These are phyloP conservation scores for Bonnemaisonia californica DNA, from an alignment of 31 red algal genomes.

Conservation along the genomic window DNA sequence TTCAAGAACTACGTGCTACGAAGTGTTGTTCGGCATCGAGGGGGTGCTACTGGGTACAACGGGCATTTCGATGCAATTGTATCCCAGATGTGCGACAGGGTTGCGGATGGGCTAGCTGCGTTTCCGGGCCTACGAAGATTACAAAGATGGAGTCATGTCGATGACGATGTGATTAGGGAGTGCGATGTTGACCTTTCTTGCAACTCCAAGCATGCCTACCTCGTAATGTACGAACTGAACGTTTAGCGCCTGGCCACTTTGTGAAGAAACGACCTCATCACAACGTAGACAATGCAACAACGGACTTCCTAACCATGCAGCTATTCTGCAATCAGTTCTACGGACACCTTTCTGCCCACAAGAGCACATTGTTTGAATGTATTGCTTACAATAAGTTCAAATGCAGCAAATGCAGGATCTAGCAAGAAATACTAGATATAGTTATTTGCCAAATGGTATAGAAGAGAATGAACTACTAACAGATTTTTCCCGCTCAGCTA, in stretches of 20 bases:
- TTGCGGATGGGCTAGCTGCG: conserved; percentile 19
- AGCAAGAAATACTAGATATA: no score
- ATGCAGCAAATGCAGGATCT: no score
- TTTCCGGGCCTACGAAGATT: not conserved
- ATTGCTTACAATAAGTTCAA: no score
- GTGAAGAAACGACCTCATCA: no score
- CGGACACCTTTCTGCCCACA: no score
- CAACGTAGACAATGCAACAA: no score
- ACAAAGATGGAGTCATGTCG: conserved; percentile 51
- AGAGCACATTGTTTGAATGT: no score
- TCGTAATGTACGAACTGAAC: conserved; percentile 44
- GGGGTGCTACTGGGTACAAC: conserved; percentile 22
- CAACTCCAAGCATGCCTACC: conserved; percentile 30
- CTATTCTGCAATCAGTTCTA: no score
- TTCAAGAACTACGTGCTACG: conserved; percentile 18
- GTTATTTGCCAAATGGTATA: no score
- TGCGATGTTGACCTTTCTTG: conserved; percentile 16
- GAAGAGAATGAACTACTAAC: not conserved
- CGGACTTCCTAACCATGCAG: no score
- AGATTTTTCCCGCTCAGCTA: conserved; percentile 46
- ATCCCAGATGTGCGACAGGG: not conserved
- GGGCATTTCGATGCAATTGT: conserved; percentile 54
- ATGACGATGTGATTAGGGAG: conserved; percentile 34
- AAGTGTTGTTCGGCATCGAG: conserved; percentile 45
- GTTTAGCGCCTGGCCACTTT: not conserved